Conservation (phyloP, 768 basidiomycete species). For the Russula sp. region DNA sequence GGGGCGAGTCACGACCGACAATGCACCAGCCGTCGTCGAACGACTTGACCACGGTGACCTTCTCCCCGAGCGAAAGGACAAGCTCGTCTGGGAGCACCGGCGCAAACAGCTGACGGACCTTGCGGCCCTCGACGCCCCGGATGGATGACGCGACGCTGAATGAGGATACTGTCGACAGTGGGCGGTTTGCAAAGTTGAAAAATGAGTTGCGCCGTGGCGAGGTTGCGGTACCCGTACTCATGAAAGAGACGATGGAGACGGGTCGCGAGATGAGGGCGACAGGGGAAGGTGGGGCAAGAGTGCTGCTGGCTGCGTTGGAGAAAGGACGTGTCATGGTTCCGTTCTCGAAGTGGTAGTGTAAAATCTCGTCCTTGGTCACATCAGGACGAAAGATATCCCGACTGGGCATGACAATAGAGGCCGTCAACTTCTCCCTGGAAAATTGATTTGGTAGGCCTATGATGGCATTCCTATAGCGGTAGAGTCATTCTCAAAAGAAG, state of each 20-base stretch:
- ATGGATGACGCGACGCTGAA: conserved; percentile 11
- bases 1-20: conserved; percentile 47
- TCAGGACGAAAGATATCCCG: conserved; percentile 38
- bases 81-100: conserved; percentile 75
- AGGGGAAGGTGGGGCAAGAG: not conserved
- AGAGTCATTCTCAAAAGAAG: not conserved
- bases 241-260: conserved; percentile 16
- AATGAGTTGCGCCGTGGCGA: conserved; percentile 5
- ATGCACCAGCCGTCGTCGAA: conserved; percentile 82
- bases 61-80: conserved; percentile 50
- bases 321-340: conserved; percentile 40
- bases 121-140: conserved; percentile 33
- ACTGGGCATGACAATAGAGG: conserved; percentile 49
- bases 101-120: conserved; percentile 58
- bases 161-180: conserved; percentile 19
- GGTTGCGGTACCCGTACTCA: not conserved
- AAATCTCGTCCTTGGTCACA: conserved; percentile 37
- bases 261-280: not conserved
- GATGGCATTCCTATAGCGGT: not conserved
- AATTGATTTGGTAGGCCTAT: conserved; percentile 28
- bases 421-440: conserved; percentile 40
- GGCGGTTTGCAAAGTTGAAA: conserved; percentile 22
- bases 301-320: conserved; percentile 37
- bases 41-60: conserved; percentile 51
- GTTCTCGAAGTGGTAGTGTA: conserved; percentile 40